These are phyloP conservation scores for Phaeosphaeria sp. DNA, from an alignment of 2,329 filamentous ascomycete species.

Conservation along the genomic window DNA sequence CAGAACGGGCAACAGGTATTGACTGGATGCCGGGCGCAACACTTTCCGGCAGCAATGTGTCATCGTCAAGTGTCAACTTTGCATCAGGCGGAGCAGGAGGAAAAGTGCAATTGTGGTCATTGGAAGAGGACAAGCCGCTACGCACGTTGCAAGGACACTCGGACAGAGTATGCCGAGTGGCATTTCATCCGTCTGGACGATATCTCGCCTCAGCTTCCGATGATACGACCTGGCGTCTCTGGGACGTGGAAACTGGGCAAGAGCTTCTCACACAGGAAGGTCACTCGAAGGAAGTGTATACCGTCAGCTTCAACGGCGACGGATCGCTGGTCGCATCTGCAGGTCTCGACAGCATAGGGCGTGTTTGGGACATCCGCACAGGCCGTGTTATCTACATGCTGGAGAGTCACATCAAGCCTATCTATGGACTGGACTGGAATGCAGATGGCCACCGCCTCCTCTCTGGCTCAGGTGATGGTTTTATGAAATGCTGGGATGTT, in stretches of 20 bases:
- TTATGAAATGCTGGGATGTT: constrained; percentile 98
- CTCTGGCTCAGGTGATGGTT: constrained; percentile 91
- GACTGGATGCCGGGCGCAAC: constrained; percentile 89
- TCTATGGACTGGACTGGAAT: constrained; percentile 92
- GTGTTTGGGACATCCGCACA: constrained; percentile 93
- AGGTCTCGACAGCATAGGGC: constrained; percentile 92
- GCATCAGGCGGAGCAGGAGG: constrained; percentile 91
- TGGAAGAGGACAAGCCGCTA: constrained; percentile 83
- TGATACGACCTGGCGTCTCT: constrained; percentile 95
- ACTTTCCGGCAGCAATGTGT: constrained; percentile 72
- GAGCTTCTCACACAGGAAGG: constrained; percentile 92
- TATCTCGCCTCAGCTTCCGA: constrained; percentile 94
- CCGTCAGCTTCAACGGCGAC: constrained; percentile 87
- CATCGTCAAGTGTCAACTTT: constrained; percentile 77
- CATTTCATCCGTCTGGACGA: constrained; percentile 90
- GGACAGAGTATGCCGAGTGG: constrained; percentile 86
- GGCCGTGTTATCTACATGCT: constrained; percentile 95
- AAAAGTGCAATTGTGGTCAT: constrained; percentile 86
- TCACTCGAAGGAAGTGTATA: constrained; percentile 91
- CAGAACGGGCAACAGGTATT: constrained; percentile 85
- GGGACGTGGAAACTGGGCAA: constrained; percentile 86
- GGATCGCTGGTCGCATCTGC: constrained; percentile 89
- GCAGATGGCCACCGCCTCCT: constrained; percentile 89
- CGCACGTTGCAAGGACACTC: constrained; percentile 83
- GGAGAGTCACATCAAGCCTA: constrained; percentile 90